Percentiles rank a stretch among this genome's conserved stretches.
Conservation (phyloP, 2,329 filamentous ascomycete genomes). For the Diplocarpon mali region DNA sequence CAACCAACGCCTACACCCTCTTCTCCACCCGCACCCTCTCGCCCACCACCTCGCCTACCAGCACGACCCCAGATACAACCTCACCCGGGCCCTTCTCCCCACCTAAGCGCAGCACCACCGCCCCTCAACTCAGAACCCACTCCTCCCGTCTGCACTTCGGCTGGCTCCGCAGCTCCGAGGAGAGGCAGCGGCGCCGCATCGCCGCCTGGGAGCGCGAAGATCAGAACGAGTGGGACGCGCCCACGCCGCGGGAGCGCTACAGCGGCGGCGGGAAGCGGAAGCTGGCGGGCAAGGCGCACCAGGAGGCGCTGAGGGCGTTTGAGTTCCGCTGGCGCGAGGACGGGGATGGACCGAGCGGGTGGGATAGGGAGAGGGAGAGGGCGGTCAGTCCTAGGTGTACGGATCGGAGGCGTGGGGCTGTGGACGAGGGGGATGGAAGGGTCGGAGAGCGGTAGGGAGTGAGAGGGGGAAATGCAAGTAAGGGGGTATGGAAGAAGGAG, state of each 20-base stretch:
- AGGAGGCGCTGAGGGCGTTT: conserved; percentile 15
- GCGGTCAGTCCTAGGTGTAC: no score
- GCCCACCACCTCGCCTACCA: neutral
- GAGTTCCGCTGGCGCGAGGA: conserved; percentile 12
- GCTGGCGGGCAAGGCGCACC: conserved; percentile 10
- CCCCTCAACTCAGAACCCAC: neutral
- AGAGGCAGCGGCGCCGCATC: conserved; percentile 6
- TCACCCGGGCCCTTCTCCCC: neutral
- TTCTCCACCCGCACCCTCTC: neutral
- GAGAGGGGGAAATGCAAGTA: no score
- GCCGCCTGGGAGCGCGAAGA: conserved; percentile 16
- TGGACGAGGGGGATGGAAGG: no score
- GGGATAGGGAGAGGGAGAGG: no score
- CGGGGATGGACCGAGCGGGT: no score
- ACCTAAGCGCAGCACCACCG: neutral
- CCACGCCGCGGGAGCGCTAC: neutral
- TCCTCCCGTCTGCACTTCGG: no score
- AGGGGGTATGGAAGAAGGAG: no score
- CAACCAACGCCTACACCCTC: no score
- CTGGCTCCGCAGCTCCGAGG: neutral
- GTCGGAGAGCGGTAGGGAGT: no score
- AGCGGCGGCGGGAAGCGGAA: neutral
- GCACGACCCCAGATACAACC: no score
- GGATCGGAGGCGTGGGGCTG: no score
- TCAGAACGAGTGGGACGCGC: conserved; percentile 12